Evolutionary conservation across 1,139 yeast genomes (phyloP), one percentile per base, ranked within the genome.

Genomic region (Meyerozyma elateridarum): DNA sequence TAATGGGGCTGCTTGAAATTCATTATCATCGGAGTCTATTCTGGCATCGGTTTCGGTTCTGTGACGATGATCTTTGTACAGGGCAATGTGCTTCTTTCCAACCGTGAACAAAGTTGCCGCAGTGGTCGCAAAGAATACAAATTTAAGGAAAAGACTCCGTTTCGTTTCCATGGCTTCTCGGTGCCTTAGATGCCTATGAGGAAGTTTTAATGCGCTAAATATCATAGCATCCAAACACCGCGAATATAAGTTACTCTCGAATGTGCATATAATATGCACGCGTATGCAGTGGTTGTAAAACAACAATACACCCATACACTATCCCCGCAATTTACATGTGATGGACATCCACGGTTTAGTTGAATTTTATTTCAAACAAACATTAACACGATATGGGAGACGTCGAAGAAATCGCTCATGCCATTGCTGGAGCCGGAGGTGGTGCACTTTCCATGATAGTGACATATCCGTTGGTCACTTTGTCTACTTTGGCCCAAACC

Each of bases 361-460:
- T 26, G 8, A 5, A 19, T n/a, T n/a, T n/a, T n/a, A n/a, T n/a
- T n/a, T n/a, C n/a, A n/a, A n/a, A n/a, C n/a, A n/a, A n/a, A n/a
- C n/a, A n/a, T n/a, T 24, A 13, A n/a, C n/a, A n/a, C 20, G 31
- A 22, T 13, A 61, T 61, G 67, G 49, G 61, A n/a, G 63, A 56
- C 35, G 46, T 51, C 15, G 76, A 73, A 45, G 79, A 77, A 43
- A 54, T 75, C 25, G 89, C 93, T 25, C 96, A 88, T 51, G 96
- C 96, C 11, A 59, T 88, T 15, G 85, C 95, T 8, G 96, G 96
- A 9, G 95, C 96, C 31, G 83, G 91, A 8, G 95, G 95, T 22
- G 96, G 96, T 15, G 88, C 93, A 25, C 70, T 85, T 29, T 76
- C 95, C 6, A 83, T 87, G 81, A 72, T 82, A 2, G 79, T 83